A percentile compares a stretch with the other conserved stretches of the same genome.
These are phyloP conservation scores for Colletotrichum costaricense DNA, from an alignment of 2,329 filamentous ascomycete genomes.

Conservation along the genomic window DNA sequence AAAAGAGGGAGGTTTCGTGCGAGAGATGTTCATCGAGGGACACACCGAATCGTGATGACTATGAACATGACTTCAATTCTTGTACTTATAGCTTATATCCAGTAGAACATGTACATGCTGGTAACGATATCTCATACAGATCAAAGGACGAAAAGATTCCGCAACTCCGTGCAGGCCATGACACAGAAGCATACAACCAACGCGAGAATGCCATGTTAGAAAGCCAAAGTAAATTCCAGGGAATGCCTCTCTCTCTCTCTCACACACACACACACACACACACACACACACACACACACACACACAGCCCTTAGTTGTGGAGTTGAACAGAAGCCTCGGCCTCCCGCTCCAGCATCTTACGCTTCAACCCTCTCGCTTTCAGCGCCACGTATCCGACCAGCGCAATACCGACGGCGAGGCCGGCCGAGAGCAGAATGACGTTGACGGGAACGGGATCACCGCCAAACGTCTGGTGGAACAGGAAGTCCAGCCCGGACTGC, in stretches of 20 bases:
- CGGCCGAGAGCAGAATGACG: conserved; percentile 70
- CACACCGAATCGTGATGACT: neutral
- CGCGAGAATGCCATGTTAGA: neutral
- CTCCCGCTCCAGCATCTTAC: conserved; percentile 38
- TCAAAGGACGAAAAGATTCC: neutral
- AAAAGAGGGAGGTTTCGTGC: neutral
- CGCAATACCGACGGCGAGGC: conserved; percentile 70
- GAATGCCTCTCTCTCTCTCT: no score
- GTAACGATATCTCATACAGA: neutral
- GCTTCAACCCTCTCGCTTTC: conserved; percentile 49
- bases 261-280: no score
- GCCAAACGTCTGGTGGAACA: conserved; percentile 79
- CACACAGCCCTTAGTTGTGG: neutral
- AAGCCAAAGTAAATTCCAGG: neutral
- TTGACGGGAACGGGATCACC: conserved; percentile 85
- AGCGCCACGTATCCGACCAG: conserved; percentile 75
- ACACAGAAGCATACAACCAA: neutral
- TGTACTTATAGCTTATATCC: neutral
- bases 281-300: no score
- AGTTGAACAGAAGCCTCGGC: conserved; percentile 25
- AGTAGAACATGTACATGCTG: neutral
- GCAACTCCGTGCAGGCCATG: conserved; percentile 6
- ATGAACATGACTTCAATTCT: neutral
- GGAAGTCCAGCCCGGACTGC: conserved; percentile 81
- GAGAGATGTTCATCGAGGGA: neutral